Conservation (phyloP, 1,284 basidiomycete genomes). For the Moesziomyces globuligerus region DNA sequence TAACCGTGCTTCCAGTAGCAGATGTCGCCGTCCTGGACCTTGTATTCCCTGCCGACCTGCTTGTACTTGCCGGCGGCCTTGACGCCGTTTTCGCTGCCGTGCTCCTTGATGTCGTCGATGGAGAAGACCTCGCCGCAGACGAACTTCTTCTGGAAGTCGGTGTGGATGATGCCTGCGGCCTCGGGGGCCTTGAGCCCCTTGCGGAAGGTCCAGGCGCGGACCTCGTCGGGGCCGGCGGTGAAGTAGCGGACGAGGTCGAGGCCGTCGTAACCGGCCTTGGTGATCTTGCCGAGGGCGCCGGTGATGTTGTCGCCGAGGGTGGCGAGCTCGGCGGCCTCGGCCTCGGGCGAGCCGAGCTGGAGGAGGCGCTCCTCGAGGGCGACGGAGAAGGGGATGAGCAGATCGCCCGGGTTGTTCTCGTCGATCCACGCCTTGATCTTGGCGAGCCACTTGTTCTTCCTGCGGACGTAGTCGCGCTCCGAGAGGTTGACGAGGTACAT, state of each 20-base stretch:
- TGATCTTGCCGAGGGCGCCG: conserved; percentile 64
- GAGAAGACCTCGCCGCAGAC: conserved; percentile 99
- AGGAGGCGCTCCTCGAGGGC: conserved; percentile 91
- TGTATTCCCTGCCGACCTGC: conserved; percentile 97
- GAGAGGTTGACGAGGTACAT: conserved; percentile 98
- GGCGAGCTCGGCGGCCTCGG: conserved; percentile 59
- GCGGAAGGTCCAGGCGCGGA: conserved; percentile 94
- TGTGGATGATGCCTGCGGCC: conserved; percentile 96
- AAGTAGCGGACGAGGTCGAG: conserved; percentile 71
- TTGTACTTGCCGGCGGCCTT: conserved; percentile 95
- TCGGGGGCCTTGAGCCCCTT: conserved; percentile 93
- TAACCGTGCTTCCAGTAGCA: conserved; percentile 55
- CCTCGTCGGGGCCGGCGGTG: conserved; percentile 95
- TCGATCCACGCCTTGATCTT: conserved; percentile 99
- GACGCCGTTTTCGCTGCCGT: conserved; percentile 87
- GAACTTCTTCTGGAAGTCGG: conserved; percentile 97
- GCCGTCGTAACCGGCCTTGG: conserved; percentile 64
- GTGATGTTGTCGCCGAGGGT: conserved; percentile 60
- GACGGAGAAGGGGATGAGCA: conserved; percentile 96
- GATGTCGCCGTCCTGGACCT: conserved; percentile 70
- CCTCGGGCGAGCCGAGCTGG: conserved; percentile 63
- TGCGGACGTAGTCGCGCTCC: conserved; percentile 92
- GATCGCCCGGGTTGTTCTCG: conserved; percentile 93
- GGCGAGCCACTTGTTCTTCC: conserved; percentile 99
- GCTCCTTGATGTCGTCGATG: conserved; percentile 88